Base-by-base conservation (phyloP, 2,329 filamentous ascomycete species). In the Penicillium sp. region DNA sequence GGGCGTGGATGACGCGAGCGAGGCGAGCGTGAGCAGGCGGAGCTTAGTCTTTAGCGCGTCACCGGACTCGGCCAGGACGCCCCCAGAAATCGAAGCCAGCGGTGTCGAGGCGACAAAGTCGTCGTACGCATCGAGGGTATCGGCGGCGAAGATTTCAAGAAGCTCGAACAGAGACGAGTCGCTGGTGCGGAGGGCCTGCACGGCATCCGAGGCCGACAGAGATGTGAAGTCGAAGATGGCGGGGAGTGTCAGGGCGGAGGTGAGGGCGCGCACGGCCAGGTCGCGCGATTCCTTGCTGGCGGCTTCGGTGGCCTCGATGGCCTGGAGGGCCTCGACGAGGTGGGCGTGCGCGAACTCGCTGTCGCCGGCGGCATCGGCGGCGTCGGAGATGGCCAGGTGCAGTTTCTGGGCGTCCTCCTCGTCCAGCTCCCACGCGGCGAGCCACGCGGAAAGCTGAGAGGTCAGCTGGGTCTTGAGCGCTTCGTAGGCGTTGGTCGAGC, bases 121-220 rank as follows among this genome's bases (percentile, higher is more conserved):
- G 74, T 91, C 89, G 79, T 94, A 96, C 76, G 96, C 91, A 71
- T 97, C 92, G 55, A 97, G 85, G 65, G 92, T 89, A 75, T 97
- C 92, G 68, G 94, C 89, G 65, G 90, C 89, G 77, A 97, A 97
- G 69, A 97, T 90, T 68, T 97, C 92, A 56, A 99, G 88, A 38
- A 99, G 84, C 76, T 97, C 91, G 66, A 90, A 92, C 77, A 93
- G 90, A 62, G 89, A 81, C 59, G 89, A 84, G 70, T 97, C 89
- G 52, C 89, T 90, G 68, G 93, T 88, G 71, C 86, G 85, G 50
- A 99, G 86, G 16, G 90, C 89, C 77, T 97, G 91, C 61, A 99
- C 85, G 63, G 88, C 87, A 69, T 89, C 85, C 61, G 87, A 83
- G 40, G 81, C 80, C 51, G 85, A 87, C 65, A 90, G 76, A 64